A percentile compares a stretch with the other conserved stretches of the same genome.
phyloP scores from a whole-genome alignment of 2,329 filamentous ascomycete genomes.

The Aspergillus oerlinghausenensis region DNA sequence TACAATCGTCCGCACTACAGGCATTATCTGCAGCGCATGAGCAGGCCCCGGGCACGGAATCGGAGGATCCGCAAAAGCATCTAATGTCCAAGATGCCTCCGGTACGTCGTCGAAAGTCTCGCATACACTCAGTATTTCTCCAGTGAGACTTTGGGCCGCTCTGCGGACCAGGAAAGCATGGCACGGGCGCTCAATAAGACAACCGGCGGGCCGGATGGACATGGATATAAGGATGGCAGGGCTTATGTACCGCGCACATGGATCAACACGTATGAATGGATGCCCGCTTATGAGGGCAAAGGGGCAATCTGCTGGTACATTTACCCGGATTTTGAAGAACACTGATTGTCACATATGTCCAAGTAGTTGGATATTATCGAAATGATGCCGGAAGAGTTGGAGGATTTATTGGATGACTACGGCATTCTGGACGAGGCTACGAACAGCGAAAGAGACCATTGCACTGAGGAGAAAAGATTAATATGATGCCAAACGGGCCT shows the following conservation, averaged over 20 bases:
- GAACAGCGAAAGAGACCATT: background rate
- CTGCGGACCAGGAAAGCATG: conserved; percentile 21
- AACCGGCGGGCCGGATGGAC: conserved; percentile 9
- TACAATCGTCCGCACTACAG: no score
- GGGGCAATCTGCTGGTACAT: conserved; percentile 28
- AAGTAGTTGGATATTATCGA: conserved; percentile 24
- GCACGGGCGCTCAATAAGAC: conserved; percentile 17
- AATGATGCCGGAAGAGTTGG: conserved; percentile 16
- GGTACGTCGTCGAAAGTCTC: conserved; percentile 14
- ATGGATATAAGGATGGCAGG: conserved; percentile 14
- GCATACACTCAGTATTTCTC: conserved; percentile 21
- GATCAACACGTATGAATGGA: conserved; percentile 26
- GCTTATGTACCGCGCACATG: conserved; percentile 20
- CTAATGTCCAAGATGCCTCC: no score
- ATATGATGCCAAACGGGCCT: background rate
- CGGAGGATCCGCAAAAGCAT: no score
- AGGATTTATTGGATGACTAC: conserved; percentile 16
- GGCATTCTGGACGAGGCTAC: conserved; percentile 19
- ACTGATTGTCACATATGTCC: conserved; percentile 22
- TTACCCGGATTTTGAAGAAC: conserved; percentile 23
- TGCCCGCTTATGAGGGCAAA: conserved; percentile 22
- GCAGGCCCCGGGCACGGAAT: no score
- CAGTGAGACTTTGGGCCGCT: conserved; percentile 11
- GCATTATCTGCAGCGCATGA: no score
- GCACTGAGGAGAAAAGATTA: background rate